These are phyloP conservation scores for Vitrella brassicaformis DNA, from an alignment of 73 alveolate genomes.

Conservation along the genomic window DNA sequence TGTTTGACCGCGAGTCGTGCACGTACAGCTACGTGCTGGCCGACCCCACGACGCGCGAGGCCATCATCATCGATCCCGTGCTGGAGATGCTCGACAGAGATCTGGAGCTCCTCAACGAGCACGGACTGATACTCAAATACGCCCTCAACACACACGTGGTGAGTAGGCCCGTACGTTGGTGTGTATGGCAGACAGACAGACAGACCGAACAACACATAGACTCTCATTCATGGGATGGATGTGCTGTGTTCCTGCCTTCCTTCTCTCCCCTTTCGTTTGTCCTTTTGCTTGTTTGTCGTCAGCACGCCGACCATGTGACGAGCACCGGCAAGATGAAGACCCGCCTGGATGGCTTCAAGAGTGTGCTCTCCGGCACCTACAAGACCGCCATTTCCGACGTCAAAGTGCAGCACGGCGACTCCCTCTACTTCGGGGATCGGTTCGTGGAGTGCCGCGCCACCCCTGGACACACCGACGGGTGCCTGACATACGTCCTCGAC, in stretches of 20 bases:
- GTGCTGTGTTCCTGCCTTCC: no score
- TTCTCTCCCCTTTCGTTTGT: neutral
- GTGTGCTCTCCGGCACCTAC: neutral
- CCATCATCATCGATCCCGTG: conserved; percentile 18
- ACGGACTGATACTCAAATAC: conserved; percentile 3
- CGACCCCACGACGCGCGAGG: neutral
- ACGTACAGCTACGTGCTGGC: conserved; percentile 2
- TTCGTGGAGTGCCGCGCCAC: conserved; percentile 5
- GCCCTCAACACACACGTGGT: conserved; percentile 23
- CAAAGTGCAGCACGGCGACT: conserved; percentile 11
- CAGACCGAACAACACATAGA: no score
- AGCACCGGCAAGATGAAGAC: neutral
- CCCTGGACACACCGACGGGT: conserved; percentile 21
- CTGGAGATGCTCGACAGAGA: conserved; percentile 9
- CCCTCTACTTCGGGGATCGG: neutral
- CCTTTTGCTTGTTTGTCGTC: neutral
- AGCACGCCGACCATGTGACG: conserved; percentile 4
- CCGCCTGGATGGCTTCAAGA: neutral
- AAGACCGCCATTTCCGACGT: conserved; percentile 10
- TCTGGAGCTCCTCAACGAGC: neutral
- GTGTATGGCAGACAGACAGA: no score
- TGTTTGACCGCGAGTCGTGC: conserved; percentile 4
- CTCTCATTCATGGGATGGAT: no score
- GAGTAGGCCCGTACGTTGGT: no score
- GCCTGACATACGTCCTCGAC: conserved; percentile 6